Evolutionary conservation across 2,329 filamentous ascomycete species (phyloP), one percentile per base, ranked within the genome.

Genomic region (Penicillium sp.): DNA sequence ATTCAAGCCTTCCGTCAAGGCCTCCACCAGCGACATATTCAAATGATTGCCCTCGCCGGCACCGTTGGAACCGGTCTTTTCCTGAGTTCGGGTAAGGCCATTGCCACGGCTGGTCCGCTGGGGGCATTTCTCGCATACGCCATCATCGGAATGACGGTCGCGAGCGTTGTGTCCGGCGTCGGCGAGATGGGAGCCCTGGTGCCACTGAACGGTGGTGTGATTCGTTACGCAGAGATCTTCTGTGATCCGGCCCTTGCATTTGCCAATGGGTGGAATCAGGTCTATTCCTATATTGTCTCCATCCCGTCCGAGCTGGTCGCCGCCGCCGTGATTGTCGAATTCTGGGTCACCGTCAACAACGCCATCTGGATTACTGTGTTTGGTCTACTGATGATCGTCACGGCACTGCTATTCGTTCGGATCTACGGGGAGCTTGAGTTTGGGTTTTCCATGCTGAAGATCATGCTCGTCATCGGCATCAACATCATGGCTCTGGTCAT

Each of bases 401-500:
- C 65, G 0, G 60, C 59, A 2, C 53, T 70, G 10, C 45, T 59
- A 2, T 65, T 66, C 23, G 60, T 70, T 13, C 54, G 65, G 1
- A 48, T 70, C 2, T 70, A 70, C 37, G 68, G 67, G 6, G 78
- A 82, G 59, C 69, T 81, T 29, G 74, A 77, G 54, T 78, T 75
- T 43, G 62, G 64, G 4, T 76, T 77, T 46, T 72, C 74, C 1
- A 56, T 73, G 6, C 64, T 80, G 48, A 79, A 83, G 56, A 76
- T 84, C 42, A 62, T 78, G 20, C 67, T 84, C 21, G 74, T 85
- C 28, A 60, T 84, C 43, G 77, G 78, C 37, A 68, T 86, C 43
- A 78, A 81, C 51, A 71, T 83, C 37, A 75, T 82, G 50, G 77
- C 78, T 10, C 58, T 58, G 13, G 54, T 69, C 1, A 59, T 62